Percentiles rank a stretch among this genome's conserved stretches.
phyloP scores from a whole-genome alignment of 192 early-diverging fungal species.

The Coemansia sp. region DNA sequence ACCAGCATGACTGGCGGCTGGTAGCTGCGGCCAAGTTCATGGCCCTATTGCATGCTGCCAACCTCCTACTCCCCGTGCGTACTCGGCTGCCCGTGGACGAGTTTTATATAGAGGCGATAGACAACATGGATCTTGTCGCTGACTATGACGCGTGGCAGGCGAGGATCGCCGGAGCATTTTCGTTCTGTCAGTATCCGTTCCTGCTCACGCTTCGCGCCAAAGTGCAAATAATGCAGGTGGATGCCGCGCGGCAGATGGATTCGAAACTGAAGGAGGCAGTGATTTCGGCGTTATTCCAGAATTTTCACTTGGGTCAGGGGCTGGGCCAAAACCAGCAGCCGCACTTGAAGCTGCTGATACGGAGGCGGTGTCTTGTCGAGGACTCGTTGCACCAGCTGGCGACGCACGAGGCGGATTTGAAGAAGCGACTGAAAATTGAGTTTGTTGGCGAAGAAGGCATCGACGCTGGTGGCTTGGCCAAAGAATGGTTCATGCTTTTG shows the following conservation, averaged over 20 bases:
- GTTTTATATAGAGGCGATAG: conserved; percentile 86
- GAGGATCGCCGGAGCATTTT: conserved; percentile 58
- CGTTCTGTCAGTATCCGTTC: conserved; percentile 86
- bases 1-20: conserved; percentile 87
- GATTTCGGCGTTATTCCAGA: conserved; percentile 64
- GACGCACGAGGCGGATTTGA: conserved; percentile 77
- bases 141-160: conserved; percentile 82
- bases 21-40: conserved; percentile 85
- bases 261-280: conserved; percentile 72
- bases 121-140: conserved; percentile 69
- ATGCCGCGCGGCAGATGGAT: conserved; percentile 79
- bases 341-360: conserved; percentile 64
- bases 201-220: conserved; percentile 77
- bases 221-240: conserved; percentile 75
- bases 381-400: conserved; percentile 81
- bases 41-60: conserved; percentile 85
- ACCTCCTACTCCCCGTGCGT: conserved; percentile 59
- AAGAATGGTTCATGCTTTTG: conserved; percentile 97
- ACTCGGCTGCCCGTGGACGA: conserved; percentile 65
- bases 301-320: conserved; percentile 26
- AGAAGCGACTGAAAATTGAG: conserved; percentile 89
- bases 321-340: conserved; percentile 57
- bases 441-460: conserved; percentile 95
- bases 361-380: conserved; percentile 70
- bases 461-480: conserved; percentile 95